Evolutionary conservation across 805 yeast genomes (phyloP), one percentile per base, ranked within the genome.

Genomic region (Saccharomycopsis microspora): DNA sequence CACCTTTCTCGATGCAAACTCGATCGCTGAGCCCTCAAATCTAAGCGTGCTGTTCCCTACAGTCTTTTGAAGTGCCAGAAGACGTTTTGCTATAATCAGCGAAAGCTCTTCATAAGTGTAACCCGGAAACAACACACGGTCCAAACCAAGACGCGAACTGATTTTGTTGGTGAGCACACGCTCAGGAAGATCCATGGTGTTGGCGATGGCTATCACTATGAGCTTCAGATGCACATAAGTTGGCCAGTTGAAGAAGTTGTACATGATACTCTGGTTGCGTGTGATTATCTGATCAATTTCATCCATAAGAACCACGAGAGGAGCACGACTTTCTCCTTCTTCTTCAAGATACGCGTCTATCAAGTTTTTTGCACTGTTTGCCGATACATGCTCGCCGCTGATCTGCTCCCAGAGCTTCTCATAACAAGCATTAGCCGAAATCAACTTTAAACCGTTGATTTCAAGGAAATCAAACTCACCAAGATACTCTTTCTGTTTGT

Each of bases 171-270:
- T 79, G 38, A 93, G 67, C 44, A 81, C 72, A 46, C 96, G 70
- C 60, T 93, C 98, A 0, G 98, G 97, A 43, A 93, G 67, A 66
- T 93, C 97, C 96, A 93, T 88, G 0, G 97, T 89, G 62, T 93
- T 93, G 3, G 97, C 97, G 32, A 93, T 88, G 0, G 97, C 97
- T 39, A 93, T 71, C 2, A 93, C 94, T 44, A 93, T 77, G 44
- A 93, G 68, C 57, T 81, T 81, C 4, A 97, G 88, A 54, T 78
- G 69, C 8, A 75, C 68, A 57, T 85, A 79, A 0, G 95, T 79
- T 4, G 98, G 96, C 99, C 99, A 93, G 64, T 93, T 93, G 71
- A 93, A 88, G 60, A 93, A 87, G 62, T 93, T 93, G 67, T 93
- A 93, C 82, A 90, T 81, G 35, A 90, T 89, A 41, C 79, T 77